Percentiles rank a stretch among this genome's conserved stretches.
Evolutionary conservation across 106 monocot genomes (phyloP).

Genomic region (Dioscorea dumetorum): DNA sequence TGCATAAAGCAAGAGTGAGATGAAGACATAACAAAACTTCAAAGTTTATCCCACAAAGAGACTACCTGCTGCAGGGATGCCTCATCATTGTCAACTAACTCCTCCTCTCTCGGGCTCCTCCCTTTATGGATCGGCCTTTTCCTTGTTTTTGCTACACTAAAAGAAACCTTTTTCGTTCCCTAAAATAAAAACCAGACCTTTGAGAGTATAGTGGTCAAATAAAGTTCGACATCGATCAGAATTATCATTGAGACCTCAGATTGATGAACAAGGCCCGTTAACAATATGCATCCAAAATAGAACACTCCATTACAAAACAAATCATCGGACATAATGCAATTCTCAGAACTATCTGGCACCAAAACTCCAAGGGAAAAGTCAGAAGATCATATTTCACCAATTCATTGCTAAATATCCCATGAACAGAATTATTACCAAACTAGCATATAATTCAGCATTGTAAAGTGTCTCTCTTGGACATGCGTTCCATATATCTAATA

Average conservation of each 20-base stretch:
- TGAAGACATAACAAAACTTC: not conserved
- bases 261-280: not conserved
- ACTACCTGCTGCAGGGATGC: conserved; percentile 49
- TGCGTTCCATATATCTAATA: no score
- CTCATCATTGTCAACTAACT: conserved; percentile 37
- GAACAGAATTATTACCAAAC: no score
- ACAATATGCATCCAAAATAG: not conserved
- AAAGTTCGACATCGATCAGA: not conserved
- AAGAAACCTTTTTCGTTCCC: conserved; percentile 34
- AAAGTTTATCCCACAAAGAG: not conserved
- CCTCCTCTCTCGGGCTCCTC: conserved; percentile 6
- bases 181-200: conserved; percentile 6
- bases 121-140: conserved; percentile 6
- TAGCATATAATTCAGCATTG: no score
- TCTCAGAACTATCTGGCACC: not conserved
- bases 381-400: no score
- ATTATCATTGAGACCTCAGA: not conserved
- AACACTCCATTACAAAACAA: not conserved
- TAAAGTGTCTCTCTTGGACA: no score
- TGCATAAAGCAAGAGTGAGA: not conserved
- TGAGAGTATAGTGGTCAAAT: not conserved
- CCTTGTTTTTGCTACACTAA: conserved; percentile 12
- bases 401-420: no score
- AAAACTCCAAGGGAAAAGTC: not conserved
- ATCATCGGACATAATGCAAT: not conserved